Percentiles rank a stretch among this genome's conserved stretches.
Evolutionary conservation across 352 stramenopile species (phyloP).

Genomic region (Globisporangium spinosum): DNA sequence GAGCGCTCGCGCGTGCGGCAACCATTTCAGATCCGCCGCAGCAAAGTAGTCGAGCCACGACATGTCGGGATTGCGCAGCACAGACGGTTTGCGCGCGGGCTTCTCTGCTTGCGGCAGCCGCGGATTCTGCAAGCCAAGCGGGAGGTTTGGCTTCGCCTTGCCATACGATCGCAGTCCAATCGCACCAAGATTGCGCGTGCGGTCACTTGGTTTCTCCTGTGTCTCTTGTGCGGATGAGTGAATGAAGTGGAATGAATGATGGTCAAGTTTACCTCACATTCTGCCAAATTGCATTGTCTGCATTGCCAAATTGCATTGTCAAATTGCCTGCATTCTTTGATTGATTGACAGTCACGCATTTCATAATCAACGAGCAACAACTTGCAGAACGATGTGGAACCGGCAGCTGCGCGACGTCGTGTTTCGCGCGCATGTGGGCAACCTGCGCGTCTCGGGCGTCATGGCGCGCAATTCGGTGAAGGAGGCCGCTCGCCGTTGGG

Average conservation of each 20-base stretch:
- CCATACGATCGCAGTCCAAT: background rate
- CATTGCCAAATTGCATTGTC: too few relatives aligned
- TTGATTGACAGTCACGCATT: constrained; percentile 6
- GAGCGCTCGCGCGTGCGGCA: constrained; percentile 20
- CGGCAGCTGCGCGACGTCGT: constrained; percentile 61
- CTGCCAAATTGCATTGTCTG: too few relatives aligned
- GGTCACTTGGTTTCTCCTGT: too few relatives aligned
- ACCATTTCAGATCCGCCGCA: constrained; percentile 37
- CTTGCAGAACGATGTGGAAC: constrained; percentile 39
- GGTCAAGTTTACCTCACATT: too few relatives aligned
- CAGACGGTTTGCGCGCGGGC: constrained; percentile 1
- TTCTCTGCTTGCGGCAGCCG: background rate
- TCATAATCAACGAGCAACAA: background rate
- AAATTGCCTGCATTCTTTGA: background rate
- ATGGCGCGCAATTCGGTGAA: constrained; percentile 54
- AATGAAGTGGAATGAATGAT: too few relatives aligned
- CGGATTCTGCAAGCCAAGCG: background rate
- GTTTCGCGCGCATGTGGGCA: constrained; percentile 71
- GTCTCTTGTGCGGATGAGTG: too few relatives aligned
- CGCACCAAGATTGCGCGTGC: background rate
- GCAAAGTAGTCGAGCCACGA: constrained; percentile 33
- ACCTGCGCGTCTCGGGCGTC: constrained; percentile 77
- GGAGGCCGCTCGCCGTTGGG: constrained; percentile 57
- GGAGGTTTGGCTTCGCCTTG: constrained; percentile 2
- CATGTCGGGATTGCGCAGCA: constrained; percentile 27